phyloP scores from a whole-genome alignment of 1,284 basidiomycete species.

The Rhodofomes roseus region DNA sequence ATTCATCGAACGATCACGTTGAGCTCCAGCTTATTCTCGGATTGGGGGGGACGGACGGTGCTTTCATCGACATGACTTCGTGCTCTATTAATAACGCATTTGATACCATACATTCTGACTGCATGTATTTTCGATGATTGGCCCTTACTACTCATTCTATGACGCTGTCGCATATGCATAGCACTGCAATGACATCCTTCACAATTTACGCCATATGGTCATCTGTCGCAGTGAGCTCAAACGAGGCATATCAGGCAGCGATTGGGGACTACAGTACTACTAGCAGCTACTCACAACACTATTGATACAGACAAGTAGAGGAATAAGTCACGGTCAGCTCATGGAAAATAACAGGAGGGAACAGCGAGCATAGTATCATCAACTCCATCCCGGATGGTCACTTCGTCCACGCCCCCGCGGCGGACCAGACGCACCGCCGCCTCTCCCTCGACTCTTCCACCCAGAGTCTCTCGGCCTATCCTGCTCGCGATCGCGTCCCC shows the following conservation, averaged over 20 bases:
- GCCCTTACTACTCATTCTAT: neutral
- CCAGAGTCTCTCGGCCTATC: constrained; percentile 53
- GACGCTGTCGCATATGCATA: neutral
- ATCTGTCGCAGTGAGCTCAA: no score
- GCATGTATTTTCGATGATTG: neutral
- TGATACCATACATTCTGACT: neutral
- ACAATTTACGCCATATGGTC: no score
- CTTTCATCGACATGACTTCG: neutral
- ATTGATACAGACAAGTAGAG: neutral
- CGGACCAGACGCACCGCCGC: constrained; percentile 14
- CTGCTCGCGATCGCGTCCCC: constrained; percentile 36
- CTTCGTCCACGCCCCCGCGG: constrained; percentile 20
- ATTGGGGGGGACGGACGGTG: neutral
- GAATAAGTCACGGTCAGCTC: neutral
- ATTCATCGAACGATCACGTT: constrained; percentile 14
- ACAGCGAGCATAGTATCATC: neutral
- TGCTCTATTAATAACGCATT: neutral
- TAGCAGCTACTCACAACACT: neutral
- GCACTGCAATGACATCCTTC: neutral
- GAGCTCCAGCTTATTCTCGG: neutral
- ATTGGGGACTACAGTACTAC: neutral
- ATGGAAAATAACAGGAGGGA: neutral
- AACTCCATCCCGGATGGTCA: constrained; percentile 13
- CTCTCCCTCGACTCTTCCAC: constrained; percentile 32
- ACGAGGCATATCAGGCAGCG: no score